phyloP scores from a whole-genome alignment of 495 filamentous ascomycete species.

The Penicillium maclennaniae region DNA sequence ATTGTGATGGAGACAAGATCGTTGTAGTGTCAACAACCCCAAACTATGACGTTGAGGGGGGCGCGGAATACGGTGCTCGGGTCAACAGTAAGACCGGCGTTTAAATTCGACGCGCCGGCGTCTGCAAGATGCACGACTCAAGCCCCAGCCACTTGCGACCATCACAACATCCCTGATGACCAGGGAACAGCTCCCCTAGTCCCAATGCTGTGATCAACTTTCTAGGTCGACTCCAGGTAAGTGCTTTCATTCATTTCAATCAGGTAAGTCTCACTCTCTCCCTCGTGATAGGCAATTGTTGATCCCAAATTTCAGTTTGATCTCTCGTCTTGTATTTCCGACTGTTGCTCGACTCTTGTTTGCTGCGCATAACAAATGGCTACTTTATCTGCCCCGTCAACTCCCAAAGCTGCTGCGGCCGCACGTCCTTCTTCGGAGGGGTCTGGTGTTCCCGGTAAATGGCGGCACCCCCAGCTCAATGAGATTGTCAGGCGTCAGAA shows the following conservation, averaged over 20 bases:
- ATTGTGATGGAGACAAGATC: slow-evolving; percentile 29
- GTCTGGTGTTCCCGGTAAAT: slow-evolving; percentile 69
- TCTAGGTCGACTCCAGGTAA: slow-evolving; percentile 11
- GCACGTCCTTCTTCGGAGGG: slow-evolving; percentile 41
- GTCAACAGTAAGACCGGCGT: slow-evolving; percentile 21
- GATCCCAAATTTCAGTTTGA: not conserved
- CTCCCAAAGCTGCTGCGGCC: slow-evolving; percentile 56
- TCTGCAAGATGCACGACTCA: slow-evolving; percentile 2
- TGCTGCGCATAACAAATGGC: slow-evolving; percentile 30
- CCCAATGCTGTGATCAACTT: not conserved
- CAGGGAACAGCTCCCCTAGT: slow-evolving; percentile 8
- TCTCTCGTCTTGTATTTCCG: not conserved
- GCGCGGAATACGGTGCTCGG: slow-evolving; percentile 14
- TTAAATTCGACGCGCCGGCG: slow-evolving; percentile 13
- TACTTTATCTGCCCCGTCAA: slow-evolving; percentile 47
- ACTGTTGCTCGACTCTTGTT: not conserved
- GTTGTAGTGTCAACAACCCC: slow-evolving; percentile 10
- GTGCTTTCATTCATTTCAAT: slow-evolving; percentile 2
- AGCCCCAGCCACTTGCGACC: slow-evolving; percentile 16
- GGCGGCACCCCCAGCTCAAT: slow-evolving; percentile 77
- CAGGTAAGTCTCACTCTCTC: slow-evolving; percentile 10
- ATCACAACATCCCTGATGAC: slow-evolving; percentile 20
- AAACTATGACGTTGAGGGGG: slow-evolving; percentile 28
- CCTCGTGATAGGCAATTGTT: not conserved
- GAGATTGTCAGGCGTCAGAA: slow-evolving; percentile 74